A percentile compares a stretch with the other conserved stretches of the same genome.
phyloP scores from a whole-genome alignment of 257 asterid species.

The Fraxinus pennsylvanica region DNA sequence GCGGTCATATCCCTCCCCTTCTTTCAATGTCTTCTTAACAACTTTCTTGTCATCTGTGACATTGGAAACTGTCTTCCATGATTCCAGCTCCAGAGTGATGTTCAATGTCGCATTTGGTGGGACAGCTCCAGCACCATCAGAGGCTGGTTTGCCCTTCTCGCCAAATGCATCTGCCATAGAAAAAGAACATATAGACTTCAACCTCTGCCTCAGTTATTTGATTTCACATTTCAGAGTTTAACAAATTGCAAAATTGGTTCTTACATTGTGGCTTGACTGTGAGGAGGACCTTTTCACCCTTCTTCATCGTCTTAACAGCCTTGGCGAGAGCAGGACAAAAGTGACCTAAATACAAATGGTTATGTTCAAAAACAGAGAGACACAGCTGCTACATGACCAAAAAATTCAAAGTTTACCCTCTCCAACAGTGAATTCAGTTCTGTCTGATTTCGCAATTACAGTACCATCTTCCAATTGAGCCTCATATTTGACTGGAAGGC shows the following conservation, averaged over 20 bases:
- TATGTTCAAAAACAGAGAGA: not conserved
- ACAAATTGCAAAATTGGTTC: not conserved
- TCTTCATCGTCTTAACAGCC: conserved; percentile 80
- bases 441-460: conserved; percentile 45
- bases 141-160: conserved; percentile 62
- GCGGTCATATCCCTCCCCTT: conserved; percentile 69
- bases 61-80: conserved; percentile 65
- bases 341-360: conserved; percentile 40
- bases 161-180: conserved; percentile 61
- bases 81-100: conserved; percentile 48
- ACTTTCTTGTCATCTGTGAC: conserved; percentile 74
- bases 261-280: conserved; percentile 73
- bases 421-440: conserved; percentile 49
- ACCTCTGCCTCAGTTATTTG: not conserved
- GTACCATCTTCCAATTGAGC: conserved; percentile 61
- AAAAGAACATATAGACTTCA: not conserved
- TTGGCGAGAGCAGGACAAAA: conserved; percentile 71
- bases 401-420: conserved; percentile 34
- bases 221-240: too few species aligned
- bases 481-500: conserved; percentile 51
- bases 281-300: conserved; percentile 66
- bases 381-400: not conserved
- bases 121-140: conserved; percentile 48
- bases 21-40: conserved; percentile 57
- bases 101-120: conserved; percentile 58